phyloP scores from a whole-genome alignment of 352 stramenopile species.

The Globisporangium nodosum region DNA sequence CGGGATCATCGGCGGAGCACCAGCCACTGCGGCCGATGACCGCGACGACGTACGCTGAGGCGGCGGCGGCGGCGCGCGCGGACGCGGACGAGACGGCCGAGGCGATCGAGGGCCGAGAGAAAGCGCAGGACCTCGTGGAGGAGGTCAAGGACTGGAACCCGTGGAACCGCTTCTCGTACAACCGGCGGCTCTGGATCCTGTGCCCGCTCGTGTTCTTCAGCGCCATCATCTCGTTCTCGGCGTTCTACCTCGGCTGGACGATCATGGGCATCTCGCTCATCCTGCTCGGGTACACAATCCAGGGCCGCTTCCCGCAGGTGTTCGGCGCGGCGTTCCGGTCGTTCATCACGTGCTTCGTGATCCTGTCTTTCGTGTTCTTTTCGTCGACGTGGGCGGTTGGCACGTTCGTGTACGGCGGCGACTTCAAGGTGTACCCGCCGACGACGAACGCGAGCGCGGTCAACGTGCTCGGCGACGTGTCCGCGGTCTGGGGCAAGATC shows the following conservation, averaged over 20 bases:
- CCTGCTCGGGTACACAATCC: slow-evolving; percentile 70
- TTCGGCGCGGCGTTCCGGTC: slow-evolving; percentile 83
- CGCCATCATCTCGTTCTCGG: slow-evolving; percentile 77
- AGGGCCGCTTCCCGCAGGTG: slow-evolving; percentile 74
- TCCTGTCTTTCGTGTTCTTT: slow-evolving; percentile 86
- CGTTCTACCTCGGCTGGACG: slow-evolving; percentile 74
- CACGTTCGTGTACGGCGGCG: slow-evolving; percentile 79
- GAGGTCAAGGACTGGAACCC: slow-evolving; percentile 55
- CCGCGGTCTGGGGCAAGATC: slow-evolving; percentile 38
- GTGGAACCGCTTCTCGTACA: slow-evolving; percentile 77
- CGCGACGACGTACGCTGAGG: slow-evolving; percentile 8
- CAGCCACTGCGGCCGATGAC: slow-evolving; percentile 14
- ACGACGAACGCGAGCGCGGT: slow-evolving; percentile 9
- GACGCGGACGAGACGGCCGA: slow-evolving; percentile 58
- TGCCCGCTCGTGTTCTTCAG: slow-evolving; percentile 62
- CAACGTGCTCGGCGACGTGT: slow-evolving; percentile 23
- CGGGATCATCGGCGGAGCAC: slow-evolving; percentile 14
- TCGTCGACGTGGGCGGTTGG: slow-evolving; percentile 82
- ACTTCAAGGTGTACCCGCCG: slow-evolving; percentile 77
- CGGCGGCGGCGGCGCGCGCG: slow-evolving; percentile 5
- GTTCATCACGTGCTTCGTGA: slow-evolving; percentile 82
- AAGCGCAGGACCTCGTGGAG: slow-evolving; percentile 36
- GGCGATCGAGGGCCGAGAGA: slow-evolving; percentile 54
- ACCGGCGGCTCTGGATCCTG: slow-evolving; percentile 57
- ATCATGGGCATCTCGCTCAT: slow-evolving; percentile 84